phyloP scores from a whole-genome alignment of 176 grass and related monocot genomes.

The Oryza meyeriana region DNA sequence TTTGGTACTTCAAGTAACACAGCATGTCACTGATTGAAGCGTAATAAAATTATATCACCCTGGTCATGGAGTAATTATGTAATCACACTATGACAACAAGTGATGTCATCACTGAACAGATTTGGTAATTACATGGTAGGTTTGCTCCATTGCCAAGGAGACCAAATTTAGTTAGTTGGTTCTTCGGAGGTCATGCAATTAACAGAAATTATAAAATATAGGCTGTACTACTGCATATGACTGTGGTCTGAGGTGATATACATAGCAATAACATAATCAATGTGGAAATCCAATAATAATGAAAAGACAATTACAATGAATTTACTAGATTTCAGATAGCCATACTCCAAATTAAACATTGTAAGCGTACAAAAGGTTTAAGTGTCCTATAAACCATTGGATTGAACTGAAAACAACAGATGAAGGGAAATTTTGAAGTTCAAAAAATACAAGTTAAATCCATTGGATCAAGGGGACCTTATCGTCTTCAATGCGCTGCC shows the following conservation, averaged over 20 bases:
- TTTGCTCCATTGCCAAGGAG: slow-evolving; percentile 3
- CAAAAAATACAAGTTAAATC: neutral
- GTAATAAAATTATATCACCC: neutral
- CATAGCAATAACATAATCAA: neutral
- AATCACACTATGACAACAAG: neutral
- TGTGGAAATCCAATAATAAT: neutral
- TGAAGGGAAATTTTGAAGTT: neutral
- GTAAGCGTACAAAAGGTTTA: neutral
- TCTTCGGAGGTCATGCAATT: neutral
- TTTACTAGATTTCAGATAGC: neutral
- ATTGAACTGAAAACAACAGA: neutral
- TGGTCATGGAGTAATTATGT: neutral
- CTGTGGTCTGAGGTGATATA: neutral
- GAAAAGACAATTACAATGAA: neutral
- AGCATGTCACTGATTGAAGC: neutral
- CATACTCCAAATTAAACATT: neutral
- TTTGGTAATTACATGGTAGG: neutral
- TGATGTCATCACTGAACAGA: neutral
- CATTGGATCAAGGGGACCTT: slow-evolving; percentile 46
- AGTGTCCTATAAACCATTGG: neutral
- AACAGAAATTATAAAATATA: neutral
- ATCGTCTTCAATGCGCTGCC: slow-evolving; percentile 63
- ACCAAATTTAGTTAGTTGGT: neutral
- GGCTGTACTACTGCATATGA: neutral
- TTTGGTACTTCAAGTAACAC: neutral